Base-by-base conservation (phyloP, 169 alveolate genomes). In the Babesia microti region DNA sequence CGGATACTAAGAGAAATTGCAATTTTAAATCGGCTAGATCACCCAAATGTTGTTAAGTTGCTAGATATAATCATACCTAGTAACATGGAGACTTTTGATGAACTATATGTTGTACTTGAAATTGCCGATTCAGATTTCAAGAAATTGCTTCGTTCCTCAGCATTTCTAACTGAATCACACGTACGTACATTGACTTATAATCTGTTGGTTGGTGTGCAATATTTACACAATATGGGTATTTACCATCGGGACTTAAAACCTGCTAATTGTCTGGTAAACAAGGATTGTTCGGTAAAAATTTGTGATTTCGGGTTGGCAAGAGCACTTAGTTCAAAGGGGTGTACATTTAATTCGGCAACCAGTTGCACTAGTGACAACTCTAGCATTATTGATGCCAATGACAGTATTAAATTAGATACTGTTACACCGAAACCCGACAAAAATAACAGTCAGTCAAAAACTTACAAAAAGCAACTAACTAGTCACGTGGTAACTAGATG, bases 401-500 rank as follows among this genome's bases (percentile, higher is more conserved):
- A 14, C 0, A n/a, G 11, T 12, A 7, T 14, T 17, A n/a, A 4
- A 23, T 40, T 15, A 9, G 70, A 41, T 45, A 17, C 15, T 27
- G 2, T 32, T 18, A 23, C 47, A 2, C 50, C 23, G 27, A 17
- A 49, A 21, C 18, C 43, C 50, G 36, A 39, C 50, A 48, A 51
- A 32, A 22, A 41, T 11, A 51, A 39, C 32, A 6, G 28, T 9
- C 73, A 70, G 46, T 67, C 66, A 30, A 70, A 71, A 44, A 68
- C 72, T 67, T 51, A 81, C 42, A 89, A 89, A 48, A 67, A 95
- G 56, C 97, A 91, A 56, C 80, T 95, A 51, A 92, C 98, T 12
- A 97, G 97, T n/a, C 98, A 93, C 58, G 98, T 92, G 17, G 98
- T 93, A 11, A 91, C 98, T 5, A 83, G 98, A 49, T 95, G 99